Evolutionary conservation across 1,139 yeast species (phyloP).

Genomic region (Entelexis paramagnoliae): DNA sequence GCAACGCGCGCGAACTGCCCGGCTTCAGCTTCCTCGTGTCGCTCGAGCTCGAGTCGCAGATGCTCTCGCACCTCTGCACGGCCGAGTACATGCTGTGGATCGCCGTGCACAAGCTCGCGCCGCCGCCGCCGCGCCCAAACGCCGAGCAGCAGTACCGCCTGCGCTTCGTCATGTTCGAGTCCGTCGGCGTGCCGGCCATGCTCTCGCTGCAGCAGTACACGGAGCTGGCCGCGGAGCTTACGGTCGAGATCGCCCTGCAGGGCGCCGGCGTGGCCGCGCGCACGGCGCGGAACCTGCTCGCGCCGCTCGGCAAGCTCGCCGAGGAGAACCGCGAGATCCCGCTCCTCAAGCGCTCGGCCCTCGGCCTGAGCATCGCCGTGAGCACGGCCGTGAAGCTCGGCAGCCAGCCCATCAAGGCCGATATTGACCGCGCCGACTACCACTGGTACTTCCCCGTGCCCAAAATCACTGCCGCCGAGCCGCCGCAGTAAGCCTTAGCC

Average conservation of each 20-base stretch:
- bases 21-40: conserved; percentile 35
- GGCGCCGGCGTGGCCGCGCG: conserved; percentile 21
- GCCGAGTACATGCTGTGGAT: conserved; percentile 36
- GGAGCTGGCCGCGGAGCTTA: conserved; percentile 8
- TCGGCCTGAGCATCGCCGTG: conserved; percentile 28
- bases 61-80: conserved; percentile 34
- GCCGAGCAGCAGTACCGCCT: conserved; percentile 48
- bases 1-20: conserved; percentile 25
- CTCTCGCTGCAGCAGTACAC: conserved; percentile 38
- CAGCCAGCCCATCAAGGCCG: conserved; percentile 11
- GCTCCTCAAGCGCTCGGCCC: conserved; percentile 29
- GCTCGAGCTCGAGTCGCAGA: conserved; percentile 34
- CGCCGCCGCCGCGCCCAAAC: conserved; percentile 35
- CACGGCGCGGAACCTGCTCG: conserved; percentile 22
- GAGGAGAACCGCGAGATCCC: conserved; percentile 27
- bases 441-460: conserved; percentile 33
- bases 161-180: conserved; percentile 72
- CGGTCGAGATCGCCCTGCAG: conserved; percentile 18
- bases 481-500: not conserved
- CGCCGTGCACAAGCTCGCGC: conserved; percentile 32
- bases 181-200: conserved; percentile 67
- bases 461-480: conserved; percentile 2
- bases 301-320: conserved; percentile 17
- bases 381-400: conserved; percentile 20
- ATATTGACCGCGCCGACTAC: conserved; percentile 24